phyloP scores from a whole-genome alignment of 805 yeast species.

The Saccharomycopsis schoenii region DNA sequence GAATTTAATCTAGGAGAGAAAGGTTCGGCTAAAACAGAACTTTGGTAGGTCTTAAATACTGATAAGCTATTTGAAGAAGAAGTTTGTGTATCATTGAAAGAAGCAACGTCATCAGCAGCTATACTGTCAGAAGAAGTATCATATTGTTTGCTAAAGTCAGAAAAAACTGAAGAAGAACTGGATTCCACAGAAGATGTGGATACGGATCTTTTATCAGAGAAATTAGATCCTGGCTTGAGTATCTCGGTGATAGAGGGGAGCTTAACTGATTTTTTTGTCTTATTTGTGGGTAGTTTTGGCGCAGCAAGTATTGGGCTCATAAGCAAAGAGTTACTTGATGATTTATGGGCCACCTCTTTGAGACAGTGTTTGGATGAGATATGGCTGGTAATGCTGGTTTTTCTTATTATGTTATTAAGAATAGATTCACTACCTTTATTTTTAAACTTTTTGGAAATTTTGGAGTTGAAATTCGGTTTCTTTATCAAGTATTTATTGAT shows the following conservation, averaged over 20 bases:
- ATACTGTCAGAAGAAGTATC: conserved; percentile 3
- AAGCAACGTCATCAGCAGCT: conserved; percentile 6
- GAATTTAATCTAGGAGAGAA: background rate
- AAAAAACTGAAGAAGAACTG: conserved; percentile 10
- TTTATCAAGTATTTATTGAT: conserved; percentile 13
- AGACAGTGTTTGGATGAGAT: background rate
- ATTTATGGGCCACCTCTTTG: background rate
- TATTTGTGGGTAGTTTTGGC: conserved; percentile 2
- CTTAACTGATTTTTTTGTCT: background rate
- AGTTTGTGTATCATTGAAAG: background rate
- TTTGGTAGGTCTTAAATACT: background rate
- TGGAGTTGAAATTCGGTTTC: conserved; percentile 25
- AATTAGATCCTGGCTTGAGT: conserved; percentile 1
- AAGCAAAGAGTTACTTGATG: background rate
- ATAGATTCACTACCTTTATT: conserved; percentile 19
- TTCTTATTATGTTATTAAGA: conserved; percentile 15
- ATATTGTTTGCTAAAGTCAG: background rate
- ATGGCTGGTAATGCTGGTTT: conserved; percentile 11
- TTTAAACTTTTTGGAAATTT: conserved; percentile 23
- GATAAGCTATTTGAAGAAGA: conserved; percentile 6
- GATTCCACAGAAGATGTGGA: conserved; percentile 16
- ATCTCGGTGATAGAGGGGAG: conserved; percentile 17
- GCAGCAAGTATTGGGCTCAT: conserved; percentile 8
- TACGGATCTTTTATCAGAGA: conserved; percentile 9
- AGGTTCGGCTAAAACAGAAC: background rate